A percentile compares a stretch with the other conserved stretches of the same genome.
These are phyloP conservation scores for Ophiognomonia clavigignenti-juglandacearum DNA, from an alignment of 2,329 filamentous ascomycete genomes.

Conservation along the genomic window DNA sequence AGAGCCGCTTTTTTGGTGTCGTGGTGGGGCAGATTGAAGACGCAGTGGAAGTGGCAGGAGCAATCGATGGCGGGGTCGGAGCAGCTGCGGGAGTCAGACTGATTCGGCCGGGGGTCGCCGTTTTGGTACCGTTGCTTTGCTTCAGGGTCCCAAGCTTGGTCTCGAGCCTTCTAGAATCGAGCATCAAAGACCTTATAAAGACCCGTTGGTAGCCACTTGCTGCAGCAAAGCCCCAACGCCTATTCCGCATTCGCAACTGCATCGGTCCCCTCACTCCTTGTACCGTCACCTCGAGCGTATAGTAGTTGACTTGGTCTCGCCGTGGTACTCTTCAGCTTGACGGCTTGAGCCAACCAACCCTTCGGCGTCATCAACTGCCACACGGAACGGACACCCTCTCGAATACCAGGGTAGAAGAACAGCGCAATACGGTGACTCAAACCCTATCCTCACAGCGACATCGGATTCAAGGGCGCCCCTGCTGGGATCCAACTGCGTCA, in stretches of 20 bases:
- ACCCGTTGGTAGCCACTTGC: background rate
- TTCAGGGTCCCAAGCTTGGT: slow-evolving; percentile 4
- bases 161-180: slow-evolving; percentile 19
- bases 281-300: too few species aligned
- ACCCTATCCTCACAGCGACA: background rate
- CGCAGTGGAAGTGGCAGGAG: slow-evolving; percentile 8
- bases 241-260: background rate
- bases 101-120: too few species aligned
- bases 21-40: background rate
- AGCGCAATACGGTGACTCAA: background rate
- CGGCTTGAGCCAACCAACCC: background rate
- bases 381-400: background rate
- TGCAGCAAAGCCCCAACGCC: background rate
- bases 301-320: too few species aligned
- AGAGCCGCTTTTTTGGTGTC: background rate
- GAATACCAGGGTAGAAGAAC: background rate
- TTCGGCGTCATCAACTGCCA: background rate
- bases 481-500: background rate
- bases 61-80: slow-evolving; percentile 11
- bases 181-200: slow-evolving; percentile 15
- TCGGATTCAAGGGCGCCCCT: background rate
- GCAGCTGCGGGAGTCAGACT: too few species aligned
- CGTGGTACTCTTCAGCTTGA: background rate
- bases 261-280: too few species aligned
- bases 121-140: background rate